phyloP scores from a whole-genome alignment of 257 asterid genomes.

The Solanum lycopersicoides region DNA sequence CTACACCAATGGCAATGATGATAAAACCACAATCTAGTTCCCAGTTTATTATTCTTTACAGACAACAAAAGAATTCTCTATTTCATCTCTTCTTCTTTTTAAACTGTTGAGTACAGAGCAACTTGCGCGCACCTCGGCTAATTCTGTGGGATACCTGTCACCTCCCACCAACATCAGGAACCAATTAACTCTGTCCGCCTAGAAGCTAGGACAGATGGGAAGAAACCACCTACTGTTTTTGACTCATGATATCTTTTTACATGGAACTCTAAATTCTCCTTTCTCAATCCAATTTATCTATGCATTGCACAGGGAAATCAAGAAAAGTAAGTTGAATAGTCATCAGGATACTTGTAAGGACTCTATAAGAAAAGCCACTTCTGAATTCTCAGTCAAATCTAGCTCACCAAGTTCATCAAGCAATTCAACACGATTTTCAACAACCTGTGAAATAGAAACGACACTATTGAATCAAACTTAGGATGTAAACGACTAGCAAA shows the following conservation, averaged over 20 bases:
- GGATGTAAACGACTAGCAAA: neutral
- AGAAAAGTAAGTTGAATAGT: neutral
- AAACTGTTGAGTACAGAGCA: neutral
- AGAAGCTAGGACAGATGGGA: neutral
- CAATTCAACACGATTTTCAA: slow-evolving; percentile 71
- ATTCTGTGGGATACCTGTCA: neutral
- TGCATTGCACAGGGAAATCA: neutral
- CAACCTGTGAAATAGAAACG: slow-evolving; percentile 44
- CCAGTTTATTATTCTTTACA: neutral
- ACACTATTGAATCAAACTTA: neutral
- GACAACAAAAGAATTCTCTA: neutral
- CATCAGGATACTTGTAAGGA: slow-evolving; percentile 62
- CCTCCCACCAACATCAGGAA: neutral
- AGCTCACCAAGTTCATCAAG: slow-evolving; percentile 53
- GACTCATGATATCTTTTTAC: neutral
- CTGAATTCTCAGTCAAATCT: slow-evolving; percentile 40
- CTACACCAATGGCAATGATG: neutral
- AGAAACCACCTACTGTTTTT: neutral
- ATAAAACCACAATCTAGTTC: neutral
- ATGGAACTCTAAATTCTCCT: neutral
- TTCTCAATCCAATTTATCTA: neutral
- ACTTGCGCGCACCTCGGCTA: neutral
- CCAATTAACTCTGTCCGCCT: too few species aligned
- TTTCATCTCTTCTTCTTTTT: neutral
- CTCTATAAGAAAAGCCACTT: slow-evolving; percentile 41